Evolutionary conservation across 1,284 basidiomycete species (phyloP).

Genomic region (Cryptococcus wingfieldii): DNA sequence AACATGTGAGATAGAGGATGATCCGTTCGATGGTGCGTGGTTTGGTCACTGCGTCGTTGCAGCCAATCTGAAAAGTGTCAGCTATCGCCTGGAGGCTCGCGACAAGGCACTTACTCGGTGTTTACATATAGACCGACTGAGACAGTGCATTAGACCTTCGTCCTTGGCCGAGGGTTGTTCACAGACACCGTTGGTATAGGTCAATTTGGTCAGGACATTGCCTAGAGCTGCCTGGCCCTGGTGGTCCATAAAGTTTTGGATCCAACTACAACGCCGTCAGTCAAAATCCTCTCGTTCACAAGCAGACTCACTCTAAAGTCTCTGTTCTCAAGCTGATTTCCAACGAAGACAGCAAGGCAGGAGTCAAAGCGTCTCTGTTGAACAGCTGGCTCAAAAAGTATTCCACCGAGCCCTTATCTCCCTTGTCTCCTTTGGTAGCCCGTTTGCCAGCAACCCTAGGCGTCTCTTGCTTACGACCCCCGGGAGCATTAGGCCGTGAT

Average conservation of each 20-base stretch:
- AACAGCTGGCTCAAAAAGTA: slow-evolving; percentile 52
- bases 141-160: slow-evolving; percentile 1
- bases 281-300: not conserved
- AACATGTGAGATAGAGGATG: slow-evolving; percentile 76
- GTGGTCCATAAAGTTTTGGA: slow-evolving; percentile 68
- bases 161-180: not conserved
- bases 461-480: slow-evolving; percentile 72
- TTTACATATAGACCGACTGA: not conserved
- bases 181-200: not conserved
- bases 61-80: slow-evolving; percentile 60
- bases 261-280: slow-evolving; percentile 60
- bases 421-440: slow-evolving; percentile 15
- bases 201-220: slow-evolving; percentile 60
- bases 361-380: slow-evolving; percentile 30
- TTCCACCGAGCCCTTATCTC: slow-evolving; percentile 65
- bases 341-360: slow-evolving; percentile 31
- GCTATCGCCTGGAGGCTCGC: slow-evolving; percentile 79
- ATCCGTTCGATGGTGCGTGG: slow-evolving; percentile 76
- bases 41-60: slow-evolving; percentile 73
- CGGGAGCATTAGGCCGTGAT: slow-evolving; percentile 50
- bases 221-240: slow-evolving; percentile 82
- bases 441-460: slow-evolving; percentile 53
- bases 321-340: slow-evolving; percentile 61
- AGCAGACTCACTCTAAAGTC: slow-evolving; percentile 63
- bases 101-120: slow-evolving; percentile 52